A percentile compares a stretch with the other conserved stretches of the same genome.
Evolutionary conservation across 2,329 filamentous ascomycete genomes (phyloP).

Genomic region (Pseudocercospora fijiensis): DNA sequence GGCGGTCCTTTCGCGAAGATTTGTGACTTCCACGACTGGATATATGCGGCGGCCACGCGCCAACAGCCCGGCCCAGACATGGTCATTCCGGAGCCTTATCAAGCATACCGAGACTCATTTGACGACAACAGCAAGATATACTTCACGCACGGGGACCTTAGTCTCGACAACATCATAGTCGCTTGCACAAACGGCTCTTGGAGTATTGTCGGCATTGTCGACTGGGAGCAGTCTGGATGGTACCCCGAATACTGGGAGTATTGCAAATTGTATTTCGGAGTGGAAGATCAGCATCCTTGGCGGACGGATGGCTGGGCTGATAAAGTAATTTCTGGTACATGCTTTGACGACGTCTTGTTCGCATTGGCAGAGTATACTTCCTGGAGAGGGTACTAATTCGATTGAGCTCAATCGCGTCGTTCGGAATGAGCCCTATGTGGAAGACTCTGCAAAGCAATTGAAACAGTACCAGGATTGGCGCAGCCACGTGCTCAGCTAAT

Average conservation of each 20-base stretch:
- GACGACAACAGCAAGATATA: not conserved
- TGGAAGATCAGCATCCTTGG: conserved; percentile 8
- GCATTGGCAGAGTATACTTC: too few species aligned
- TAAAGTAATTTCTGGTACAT: not conserved
- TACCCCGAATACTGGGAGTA: conserved; percentile 53
- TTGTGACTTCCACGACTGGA: conserved; percentile 5
- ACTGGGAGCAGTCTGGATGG: conserved; percentile 52
- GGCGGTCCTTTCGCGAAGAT: not conserved
- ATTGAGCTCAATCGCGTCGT: too few species aligned
- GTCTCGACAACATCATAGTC: conserved; percentile 45
- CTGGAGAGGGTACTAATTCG: too few species aligned
- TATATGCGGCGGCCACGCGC: conserved; percentile 1
- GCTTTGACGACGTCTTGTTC: too few species aligned
- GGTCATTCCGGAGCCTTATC: not conserved
- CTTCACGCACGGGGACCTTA: conserved; percentile 14
- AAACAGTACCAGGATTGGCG: too few species aligned
- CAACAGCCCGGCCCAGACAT: not conserved
- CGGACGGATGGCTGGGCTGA: not conserved
- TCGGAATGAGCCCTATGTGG: too few species aligned
- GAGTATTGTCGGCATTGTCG: conserved; percentile 48
- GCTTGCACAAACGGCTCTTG: conserved; percentile 37
- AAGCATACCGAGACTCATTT: not conserved
- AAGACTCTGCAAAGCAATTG: too few species aligned
- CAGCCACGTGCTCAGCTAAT: too few species aligned
- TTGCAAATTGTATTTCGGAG: conserved; percentile 8